Conservation (phyloP, 257 asterid genomes). For the Solanum appendiculatum region DNA sequence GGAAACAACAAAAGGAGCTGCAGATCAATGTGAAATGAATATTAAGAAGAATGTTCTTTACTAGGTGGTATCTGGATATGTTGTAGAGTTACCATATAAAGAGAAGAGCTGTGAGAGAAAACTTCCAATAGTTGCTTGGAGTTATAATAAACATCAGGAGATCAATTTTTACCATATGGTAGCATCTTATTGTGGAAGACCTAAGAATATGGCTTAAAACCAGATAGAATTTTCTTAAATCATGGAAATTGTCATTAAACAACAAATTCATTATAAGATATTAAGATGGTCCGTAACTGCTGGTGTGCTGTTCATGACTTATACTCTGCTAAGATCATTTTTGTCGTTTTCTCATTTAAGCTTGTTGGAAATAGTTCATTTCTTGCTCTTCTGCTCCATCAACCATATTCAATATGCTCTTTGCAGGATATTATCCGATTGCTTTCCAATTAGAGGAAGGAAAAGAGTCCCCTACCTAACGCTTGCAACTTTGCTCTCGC, state of each 20-base stretch:
- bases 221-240: not conserved
- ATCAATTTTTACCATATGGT: not conserved
- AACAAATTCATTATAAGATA: not conserved
- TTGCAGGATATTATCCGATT: conserved; percentile 84
- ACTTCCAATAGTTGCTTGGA: not conserved
- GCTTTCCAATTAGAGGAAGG: conserved; percentile 82
- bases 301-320: not conserved
- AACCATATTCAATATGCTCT: not conserved
- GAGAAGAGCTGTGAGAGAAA: not conserved
- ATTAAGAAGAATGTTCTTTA: not conserved
- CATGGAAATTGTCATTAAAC: not conserved
- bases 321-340: not conserved
- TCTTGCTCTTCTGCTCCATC: not conserved
- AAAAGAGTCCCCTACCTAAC: conserved; percentile 81
- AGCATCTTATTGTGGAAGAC: not conserved
- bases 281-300: not conserved
- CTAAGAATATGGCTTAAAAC: not conserved
- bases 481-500: conserved; percentile 67
- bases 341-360: not conserved
- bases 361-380: not conserved
- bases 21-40: not conserved
- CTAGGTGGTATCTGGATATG: not conserved
- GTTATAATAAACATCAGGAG: not conserved
- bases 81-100: not conserved
- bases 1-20: not conserved